Conservation (phyloP, 768 basidiomycete genomes). For the Trametes punicea region DNA sequence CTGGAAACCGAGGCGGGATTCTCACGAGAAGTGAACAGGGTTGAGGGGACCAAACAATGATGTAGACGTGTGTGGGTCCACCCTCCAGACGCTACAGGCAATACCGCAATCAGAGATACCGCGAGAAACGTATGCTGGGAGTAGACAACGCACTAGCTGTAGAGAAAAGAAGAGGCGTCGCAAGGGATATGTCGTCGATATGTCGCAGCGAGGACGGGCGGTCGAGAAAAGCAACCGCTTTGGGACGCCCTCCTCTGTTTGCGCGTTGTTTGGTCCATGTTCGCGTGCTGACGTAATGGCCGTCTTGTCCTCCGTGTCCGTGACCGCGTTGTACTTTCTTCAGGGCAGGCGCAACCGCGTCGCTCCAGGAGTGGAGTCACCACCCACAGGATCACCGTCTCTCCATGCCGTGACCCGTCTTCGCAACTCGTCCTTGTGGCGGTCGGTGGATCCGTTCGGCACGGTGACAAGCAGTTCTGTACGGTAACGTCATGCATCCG, state of each 20-base stretch:
- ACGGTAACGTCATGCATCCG: neutral
- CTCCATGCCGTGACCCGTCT: neutral
- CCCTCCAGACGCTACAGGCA: slow-evolving; percentile 7
- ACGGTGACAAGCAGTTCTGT: too few relatives aligned
- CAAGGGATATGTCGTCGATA: slow-evolving; percentile 26
- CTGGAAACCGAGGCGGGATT: slow-evolving; percentile 20
- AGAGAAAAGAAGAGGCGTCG: slow-evolving; percentile 14
- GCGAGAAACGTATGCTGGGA: neutral
- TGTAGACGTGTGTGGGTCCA: slow-evolving; percentile 53
- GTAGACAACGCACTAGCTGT: neutral
- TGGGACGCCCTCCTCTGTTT: slow-evolving; percentile 29
- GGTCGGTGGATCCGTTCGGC: neutral
- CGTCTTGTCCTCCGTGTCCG: neutral
- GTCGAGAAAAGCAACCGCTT: slow-evolving; percentile 9
- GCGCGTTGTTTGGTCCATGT: slow-evolving; percentile 50
- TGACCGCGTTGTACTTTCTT: slow-evolving; percentile 13
- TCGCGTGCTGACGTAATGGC: slow-evolving; percentile 41
- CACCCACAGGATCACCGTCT: neutral
- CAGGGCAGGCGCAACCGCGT: slow-evolving; percentile 18
- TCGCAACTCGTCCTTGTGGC: neutral
- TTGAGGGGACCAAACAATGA: slow-evolving; percentile 20
- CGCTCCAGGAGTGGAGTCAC: neutral
- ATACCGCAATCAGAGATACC: neutral
- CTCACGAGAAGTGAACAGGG: slow-evolving; percentile 28
- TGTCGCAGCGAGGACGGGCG: slow-evolving; percentile 6